Evolutionary conservation across 2,329 filamentous ascomycete species (phyloP).

Genomic region (Pestalotiopsis sp.): DNA sequence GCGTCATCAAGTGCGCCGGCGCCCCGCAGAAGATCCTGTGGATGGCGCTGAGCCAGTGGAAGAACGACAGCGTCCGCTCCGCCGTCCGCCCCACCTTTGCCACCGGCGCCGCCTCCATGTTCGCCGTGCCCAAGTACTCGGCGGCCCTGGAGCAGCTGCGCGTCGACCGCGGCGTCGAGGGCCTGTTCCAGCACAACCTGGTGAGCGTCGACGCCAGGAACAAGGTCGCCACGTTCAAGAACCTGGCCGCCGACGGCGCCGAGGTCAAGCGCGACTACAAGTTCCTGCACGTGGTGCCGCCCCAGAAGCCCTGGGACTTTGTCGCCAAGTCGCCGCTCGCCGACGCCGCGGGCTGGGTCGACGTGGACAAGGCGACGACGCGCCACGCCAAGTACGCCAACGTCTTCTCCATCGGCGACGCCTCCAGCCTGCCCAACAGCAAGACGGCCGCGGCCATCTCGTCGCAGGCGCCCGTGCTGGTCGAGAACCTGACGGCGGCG

Average conservation of each 20-base stretch:
- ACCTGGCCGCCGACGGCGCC: conserved; percentile 28
- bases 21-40: conserved; percentile 40
- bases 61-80: conserved; percentile 31
- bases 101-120: conserved; percentile 36
- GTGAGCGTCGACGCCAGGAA: conserved; percentile 34
- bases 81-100: conserved; percentile 34
- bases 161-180: conserved; percentile 34
- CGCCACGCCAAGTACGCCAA: conserved; percentile 36
- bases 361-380: conserved; percentile 33
- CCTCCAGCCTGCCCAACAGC: conserved; percentile 38
- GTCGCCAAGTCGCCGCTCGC: conserved; percentile 37
- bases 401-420: conserved; percentile 40
- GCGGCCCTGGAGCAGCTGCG: conserved; percentile 34
- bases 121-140: conserved; percentile 38
- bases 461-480: conserved; percentile 41
- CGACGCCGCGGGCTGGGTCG: conserved; percentile 32
- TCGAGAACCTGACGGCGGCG: conserved; percentile 38
- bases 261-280: conserved; percentile 33
- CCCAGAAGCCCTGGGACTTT: conserved; percentile 32
- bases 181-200: conserved; percentile 39
- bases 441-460: conserved; percentile 48
- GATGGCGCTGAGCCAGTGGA: conserved; percentile 40
- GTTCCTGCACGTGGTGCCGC: conserved; percentile 37
- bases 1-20: conserved; percentile 39
- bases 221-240: conserved; percentile 35